Percentiles rank a stretch among this genome's conserved stretches.
These are phyloP conservation scores for Trametes villosa DNA, from an alignment of 768 basidiomycete species.

Conservation along the genomic window DNA sequence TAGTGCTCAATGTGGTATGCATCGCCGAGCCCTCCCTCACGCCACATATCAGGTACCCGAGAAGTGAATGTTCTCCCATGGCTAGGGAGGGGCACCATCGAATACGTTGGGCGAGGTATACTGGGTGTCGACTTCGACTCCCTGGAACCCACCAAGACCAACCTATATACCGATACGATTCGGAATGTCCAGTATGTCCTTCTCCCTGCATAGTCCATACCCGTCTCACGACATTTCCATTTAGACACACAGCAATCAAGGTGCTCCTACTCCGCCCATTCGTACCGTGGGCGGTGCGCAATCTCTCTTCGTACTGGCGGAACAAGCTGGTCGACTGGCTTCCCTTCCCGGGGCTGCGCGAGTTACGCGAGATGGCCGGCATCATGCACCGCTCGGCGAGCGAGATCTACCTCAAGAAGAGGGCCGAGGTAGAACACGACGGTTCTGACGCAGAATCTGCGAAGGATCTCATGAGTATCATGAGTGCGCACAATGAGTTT, in stretches of 20 bases:
- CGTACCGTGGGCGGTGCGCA: constrained; percentile 36
- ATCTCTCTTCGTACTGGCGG: constrained; percentile 28
- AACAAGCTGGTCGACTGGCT: constrained; percentile 40
- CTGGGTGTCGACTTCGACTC: constrained; percentile 41
- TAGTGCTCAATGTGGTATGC: too few relatives aligned
- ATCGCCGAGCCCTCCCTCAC: neutral
- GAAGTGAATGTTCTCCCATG: constrained; percentile 42
- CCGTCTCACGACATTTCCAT: neutral
- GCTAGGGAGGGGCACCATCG: constrained; percentile 39
- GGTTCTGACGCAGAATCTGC: constrained; percentile 18
- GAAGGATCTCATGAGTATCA: constrained; percentile 46
- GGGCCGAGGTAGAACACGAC: constrained; percentile 16
- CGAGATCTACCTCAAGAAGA: constrained; percentile 37
- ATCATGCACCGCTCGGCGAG: constrained; percentile 37
- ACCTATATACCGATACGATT: constrained; percentile 37
- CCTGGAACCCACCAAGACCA: constrained; percentile 31
- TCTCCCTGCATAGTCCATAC: neutral
- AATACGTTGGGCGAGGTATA: constrained; percentile 40
- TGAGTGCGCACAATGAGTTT: constrained; percentile 32
- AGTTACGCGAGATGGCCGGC: constrained; percentile 33
- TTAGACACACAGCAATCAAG: constrained; percentile 33
- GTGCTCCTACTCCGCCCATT: constrained; percentile 38
- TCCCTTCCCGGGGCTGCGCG: constrained; percentile 34
- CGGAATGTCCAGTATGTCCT: constrained; percentile 36
- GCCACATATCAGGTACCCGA: constrained; percentile 19